Conservation (phyloP, 2,329 filamentous ascomycete genomes). For the Beauveria caledonica region DNA sequence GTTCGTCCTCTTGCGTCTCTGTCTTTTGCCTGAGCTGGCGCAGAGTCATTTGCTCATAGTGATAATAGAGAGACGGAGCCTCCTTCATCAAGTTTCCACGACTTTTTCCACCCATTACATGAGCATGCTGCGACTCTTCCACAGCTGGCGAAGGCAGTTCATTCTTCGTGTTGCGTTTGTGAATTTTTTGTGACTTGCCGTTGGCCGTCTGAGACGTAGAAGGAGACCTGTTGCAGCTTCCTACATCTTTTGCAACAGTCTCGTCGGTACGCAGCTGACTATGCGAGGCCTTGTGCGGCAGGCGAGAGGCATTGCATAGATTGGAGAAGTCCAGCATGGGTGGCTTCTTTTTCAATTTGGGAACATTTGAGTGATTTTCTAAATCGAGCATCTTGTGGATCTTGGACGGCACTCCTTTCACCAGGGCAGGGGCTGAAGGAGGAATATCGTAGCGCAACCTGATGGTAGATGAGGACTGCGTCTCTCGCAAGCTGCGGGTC, state of each 20-base stretch:
- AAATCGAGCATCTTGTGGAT: conserved; percentile 38
- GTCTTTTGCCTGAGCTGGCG: conserved; percentile 30
- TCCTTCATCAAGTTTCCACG: conserved; percentile 26
- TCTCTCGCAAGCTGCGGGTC: conserved; percentile 36
- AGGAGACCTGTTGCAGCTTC: conserved; percentile 33
- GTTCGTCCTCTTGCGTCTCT: conserved; percentile 15
- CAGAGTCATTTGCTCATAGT: conserved; percentile 50
- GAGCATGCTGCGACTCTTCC: conserved; percentile 17
- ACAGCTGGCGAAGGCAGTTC: conserved; percentile 20
- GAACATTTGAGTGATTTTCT: conserved; percentile 23
- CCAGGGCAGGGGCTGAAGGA: conserved; percentile 50
- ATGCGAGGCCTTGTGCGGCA: conserved; percentile 20
- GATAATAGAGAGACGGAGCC: conserved; percentile 45
- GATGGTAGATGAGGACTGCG: conserved; percentile 47
- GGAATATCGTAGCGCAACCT: conserved; percentile 51
- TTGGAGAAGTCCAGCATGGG: conserved; percentile 41
- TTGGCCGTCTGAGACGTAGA: conserved; percentile 31
- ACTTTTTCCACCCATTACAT: conserved; percentile 19
- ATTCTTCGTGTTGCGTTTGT: conserved; percentile 30
- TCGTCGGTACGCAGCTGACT: conserved; percentile 24
- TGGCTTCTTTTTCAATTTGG: conserved; percentile 34
- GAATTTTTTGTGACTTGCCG: conserved; percentile 20
- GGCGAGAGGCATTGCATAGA: conserved; percentile 28
- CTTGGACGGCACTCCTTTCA: conserved; percentile 44
- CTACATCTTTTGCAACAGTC: conserved; percentile 25